Evolutionary conservation across 768 basidiomycete species (phyloP).

Genomic region (Brasilioporus rufonigricans): DNA sequence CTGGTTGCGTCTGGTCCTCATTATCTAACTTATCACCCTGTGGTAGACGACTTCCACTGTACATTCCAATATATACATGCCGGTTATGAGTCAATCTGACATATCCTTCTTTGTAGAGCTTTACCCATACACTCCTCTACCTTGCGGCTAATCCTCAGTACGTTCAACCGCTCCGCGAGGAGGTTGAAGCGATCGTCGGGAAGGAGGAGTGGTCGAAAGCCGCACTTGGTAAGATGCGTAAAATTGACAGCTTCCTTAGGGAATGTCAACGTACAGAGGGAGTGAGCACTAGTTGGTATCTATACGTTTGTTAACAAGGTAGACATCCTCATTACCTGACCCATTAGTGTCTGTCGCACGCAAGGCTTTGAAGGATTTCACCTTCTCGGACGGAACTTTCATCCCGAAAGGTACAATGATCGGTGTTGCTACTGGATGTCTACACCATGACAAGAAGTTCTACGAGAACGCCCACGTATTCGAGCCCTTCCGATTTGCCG

Average conservation of each 20-base stretch:
- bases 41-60: neutral
- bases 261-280: neutral
- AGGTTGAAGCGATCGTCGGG: neutral
- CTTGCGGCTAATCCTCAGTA: too few species aligned
- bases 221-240: too few species aligned
- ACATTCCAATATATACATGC: neutral
- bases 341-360: neutral
- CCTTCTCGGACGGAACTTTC: neutral
- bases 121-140: neutral
- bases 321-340: neutral
- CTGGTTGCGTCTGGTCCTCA: neutral
- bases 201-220: too few species aligned
- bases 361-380: neutral
- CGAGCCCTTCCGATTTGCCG: neutral
- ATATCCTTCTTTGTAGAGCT: too few species aligned
- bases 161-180: too few species aligned
- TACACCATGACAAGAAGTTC: neutral
- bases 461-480: neutral
- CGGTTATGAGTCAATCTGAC: neutral
- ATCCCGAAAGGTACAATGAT: neutral
- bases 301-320: neutral
- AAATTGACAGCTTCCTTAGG: neutral
- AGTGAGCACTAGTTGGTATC: neutral
- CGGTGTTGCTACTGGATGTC: neutral
- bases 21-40: neutral